phyloP scores from a whole-genome alignment of 1,284 basidiomycete species.

The Papiliotrema flavescens region DNA sequence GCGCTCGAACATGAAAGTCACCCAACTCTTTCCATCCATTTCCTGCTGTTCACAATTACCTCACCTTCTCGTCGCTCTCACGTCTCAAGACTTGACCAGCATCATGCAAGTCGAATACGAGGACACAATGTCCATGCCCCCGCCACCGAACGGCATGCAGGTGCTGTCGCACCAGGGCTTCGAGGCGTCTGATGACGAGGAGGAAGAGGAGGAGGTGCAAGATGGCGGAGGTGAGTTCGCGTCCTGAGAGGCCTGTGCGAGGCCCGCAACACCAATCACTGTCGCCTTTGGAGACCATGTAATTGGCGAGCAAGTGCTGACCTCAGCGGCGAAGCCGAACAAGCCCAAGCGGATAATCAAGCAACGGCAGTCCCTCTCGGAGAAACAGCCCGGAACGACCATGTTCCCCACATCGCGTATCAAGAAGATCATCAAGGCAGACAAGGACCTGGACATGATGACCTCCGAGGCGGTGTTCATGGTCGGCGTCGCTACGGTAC shows the following conservation, averaged over 20 bases:
- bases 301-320: neutral
- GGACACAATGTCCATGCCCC: neutral
- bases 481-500: constrained; percentile 48
- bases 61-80: too few relatives aligned
- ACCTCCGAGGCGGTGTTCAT: constrained; percentile 50
- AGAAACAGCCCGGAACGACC: constrained; percentile 45
- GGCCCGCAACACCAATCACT: too few relatives aligned
- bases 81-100: too few relatives aligned
- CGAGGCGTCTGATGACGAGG: constrained; percentile 2
- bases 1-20: too few relatives aligned
- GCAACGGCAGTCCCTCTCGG: constrained; percentile 41
- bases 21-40: too few relatives aligned
- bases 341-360: constrained; percentile 38
- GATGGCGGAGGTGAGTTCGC: constrained; percentile 1
- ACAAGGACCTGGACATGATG: constrained; percentile 51
- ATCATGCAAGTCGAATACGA: constrained; percentile 12
- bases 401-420: constrained; percentile 48
- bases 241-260: too few relatives aligned
- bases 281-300: too few relatives aligned
- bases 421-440: constrained; percentile 51
- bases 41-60: too few relatives aligned
- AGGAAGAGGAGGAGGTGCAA: constrained; percentile 8
- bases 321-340: constrained; percentile 1
- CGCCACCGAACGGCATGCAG: neutral
- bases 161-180: neutral